Base-by-base conservation (phyloP, 306 rosid genomes). In the Hylodesmum podocarpum region DNA sequence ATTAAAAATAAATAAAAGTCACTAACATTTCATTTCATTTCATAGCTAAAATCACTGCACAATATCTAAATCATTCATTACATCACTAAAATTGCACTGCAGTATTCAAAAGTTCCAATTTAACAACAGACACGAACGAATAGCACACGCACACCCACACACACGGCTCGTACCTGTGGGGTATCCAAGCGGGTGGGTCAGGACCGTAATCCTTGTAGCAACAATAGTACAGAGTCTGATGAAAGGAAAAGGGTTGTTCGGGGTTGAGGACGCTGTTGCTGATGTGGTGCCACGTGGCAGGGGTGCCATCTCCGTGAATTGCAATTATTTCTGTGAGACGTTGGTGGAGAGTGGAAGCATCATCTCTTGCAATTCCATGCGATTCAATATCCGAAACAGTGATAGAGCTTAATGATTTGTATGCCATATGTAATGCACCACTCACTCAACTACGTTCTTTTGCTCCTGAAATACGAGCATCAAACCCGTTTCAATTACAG, bases 141-240 rank as follows among this genome's bases (percentile, higher is more conserved):
- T 15, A 15, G 6, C 3, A 29, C 33, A 29, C 33, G 4, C 2
- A 57, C 64, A 59, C 59, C 21, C 16, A 24, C 7, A 61, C 87
- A 66, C 79, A 95, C 98, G 79, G 86, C 82, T 86, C 79, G n/a
- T n/a, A n/a, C n/a, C n/a, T n/a, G n/a, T n/a, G n/a, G 54, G 98
- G 98, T 16, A 89, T 59, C 98, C 98, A 95, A 63, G 97, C 96
- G 25, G 96, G 97, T 3, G 97, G 97, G 82, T 95, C 97, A 22
- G 92, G 78, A 31, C 98, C 98, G 67, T 62, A 90, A 78, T 80
- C 78, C 62, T 44, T 81, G 80, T 74, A 92, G 89, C 97, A 92
- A 2, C 84, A 85, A 66, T 88, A 87, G 83, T 87, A 95, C 73
- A 95, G 3, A 96, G 90, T 86, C 83, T 86, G 98, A 82, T 95